These are phyloP conservation scores for Fusarium sororula DNA, from an alignment of 2,329 filamentous ascomycete genomes.

Conservation along the genomic window DNA sequence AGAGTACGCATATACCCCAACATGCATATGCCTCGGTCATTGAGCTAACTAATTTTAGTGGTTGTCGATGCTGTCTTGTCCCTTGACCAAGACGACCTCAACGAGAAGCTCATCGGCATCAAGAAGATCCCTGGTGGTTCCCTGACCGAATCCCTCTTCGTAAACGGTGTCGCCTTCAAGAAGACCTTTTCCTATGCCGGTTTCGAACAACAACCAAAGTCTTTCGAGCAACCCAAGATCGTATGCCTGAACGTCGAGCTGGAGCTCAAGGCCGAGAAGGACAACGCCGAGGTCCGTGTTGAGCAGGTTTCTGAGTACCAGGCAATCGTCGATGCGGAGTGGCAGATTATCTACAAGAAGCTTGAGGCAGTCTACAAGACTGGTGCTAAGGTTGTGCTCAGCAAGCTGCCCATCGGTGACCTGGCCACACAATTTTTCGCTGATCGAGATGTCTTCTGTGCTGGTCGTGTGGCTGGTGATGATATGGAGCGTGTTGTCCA, in stretches of 20 bases:
- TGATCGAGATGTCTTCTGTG: slow-evolving; percentile 98
- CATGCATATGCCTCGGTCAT: not conserved
- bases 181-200: slow-evolving; percentile 99
- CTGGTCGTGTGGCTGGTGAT: slow-evolving; percentile 87
- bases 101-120: slow-evolving; percentile 97
- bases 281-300: slow-evolving; percentile 97
- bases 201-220: slow-evolving; percentile 99
- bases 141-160: slow-evolving; percentile 93
- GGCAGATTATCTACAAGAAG: slow-evolving; percentile 99
- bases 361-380: slow-evolving; percentile 94
- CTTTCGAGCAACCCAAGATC: slow-evolving; percentile 93
- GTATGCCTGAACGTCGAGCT: slow-evolving; percentile 98
- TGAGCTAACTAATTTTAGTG: slow-evolving; percentile 67
- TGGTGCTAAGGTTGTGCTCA: slow-evolving; percentile 95
- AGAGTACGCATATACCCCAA: slow-evolving; percentile 68
- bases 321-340: slow-evolving; percentile 98
- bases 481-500: slow-evolving; percentile 97
- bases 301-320: slow-evolving; percentile 99
- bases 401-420: slow-evolving; percentile 97
- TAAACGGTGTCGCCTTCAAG: slow-evolving; percentile 99
- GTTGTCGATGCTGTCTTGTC: slow-evolving; percentile 96
- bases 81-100: slow-evolving; percentile 94
- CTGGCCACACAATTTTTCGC: slow-evolving; percentile 98
- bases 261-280: slow-evolving; percentile 98
- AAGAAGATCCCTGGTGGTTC: slow-evolving; percentile 99